phyloP scores from a whole-genome alignment of 2,329 filamentous ascomycete species.

The Monilinia vaccinii-corymbosi region DNA sequence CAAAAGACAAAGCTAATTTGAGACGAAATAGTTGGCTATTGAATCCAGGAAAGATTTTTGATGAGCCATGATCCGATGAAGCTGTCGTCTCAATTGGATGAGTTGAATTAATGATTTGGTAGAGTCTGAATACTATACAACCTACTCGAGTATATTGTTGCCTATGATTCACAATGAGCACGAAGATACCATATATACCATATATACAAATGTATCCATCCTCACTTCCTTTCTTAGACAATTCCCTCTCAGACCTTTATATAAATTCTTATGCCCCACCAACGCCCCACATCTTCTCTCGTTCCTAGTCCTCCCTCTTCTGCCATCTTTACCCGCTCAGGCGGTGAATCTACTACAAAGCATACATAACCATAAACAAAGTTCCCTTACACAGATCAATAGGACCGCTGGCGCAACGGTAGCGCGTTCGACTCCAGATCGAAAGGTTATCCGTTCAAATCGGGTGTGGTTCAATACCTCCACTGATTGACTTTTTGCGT shows the following conservation, averaged over 20 bases:
- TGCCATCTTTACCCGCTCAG: background rate
- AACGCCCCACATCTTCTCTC: background rate
- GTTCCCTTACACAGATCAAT: rapidly evolving
- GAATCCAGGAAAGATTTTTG: constrained; percentile 49
- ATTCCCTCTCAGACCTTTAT: background rate
- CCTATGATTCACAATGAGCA: background rate
- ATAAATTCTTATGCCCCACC: background rate
- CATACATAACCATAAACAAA: rapidly evolving
- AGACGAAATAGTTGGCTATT: constrained; percentile 53
- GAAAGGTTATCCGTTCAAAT: constrained; percentile 30
- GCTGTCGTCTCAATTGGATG: background rate
- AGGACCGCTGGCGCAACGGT: constrained; percentile 20
- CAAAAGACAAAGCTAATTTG: background rate
- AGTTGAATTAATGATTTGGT: background rate
- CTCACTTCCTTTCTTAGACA: too few relatives aligned
- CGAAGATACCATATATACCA: background rate
- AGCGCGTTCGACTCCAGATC: constrained; percentile 27
- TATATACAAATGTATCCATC: background rate
- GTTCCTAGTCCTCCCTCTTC: background rate
- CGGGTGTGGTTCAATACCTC: constrained; percentile 23
- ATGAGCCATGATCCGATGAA: background rate
- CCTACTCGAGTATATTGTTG: too few relatives aligned
- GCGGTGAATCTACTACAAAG: rapidly evolving
- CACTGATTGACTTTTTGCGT: background rate
- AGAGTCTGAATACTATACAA: background rate